A percentile compares a stretch with the other conserved stretches of the same genome.
phyloP scores from a whole-genome alignment of 208 protist species.

The Balamuthia mandrillaris region DNA sequence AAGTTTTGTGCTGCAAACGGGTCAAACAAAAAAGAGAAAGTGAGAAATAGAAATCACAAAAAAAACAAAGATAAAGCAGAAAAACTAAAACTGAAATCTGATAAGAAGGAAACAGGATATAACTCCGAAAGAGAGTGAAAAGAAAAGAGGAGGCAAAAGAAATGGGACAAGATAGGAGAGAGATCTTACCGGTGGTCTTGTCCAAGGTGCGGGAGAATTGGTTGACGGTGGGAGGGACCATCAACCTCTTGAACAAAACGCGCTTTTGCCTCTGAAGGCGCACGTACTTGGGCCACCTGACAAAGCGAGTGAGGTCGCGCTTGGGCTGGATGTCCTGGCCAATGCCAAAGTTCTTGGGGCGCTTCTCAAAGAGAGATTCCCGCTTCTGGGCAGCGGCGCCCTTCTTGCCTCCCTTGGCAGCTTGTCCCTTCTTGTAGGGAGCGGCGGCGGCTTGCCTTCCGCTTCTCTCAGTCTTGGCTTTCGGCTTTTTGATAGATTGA shows the following conservation, averaged over 20 bases:
- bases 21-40: background rate
- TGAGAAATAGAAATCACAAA: background rate
- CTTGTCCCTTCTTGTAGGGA: too few relatives aligned
- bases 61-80: too few relatives aligned
- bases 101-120: background rate
- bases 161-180: background rate
- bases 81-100: background rate
- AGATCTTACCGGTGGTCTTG: conserved; percentile 66
- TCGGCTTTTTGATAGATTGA: background rate
- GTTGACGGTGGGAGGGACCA: conserved; percentile 90
- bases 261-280: conserved; percentile 95
- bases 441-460: background rate
- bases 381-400: background rate
- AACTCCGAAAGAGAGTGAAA: background rate
- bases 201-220: conserved; percentile 85
- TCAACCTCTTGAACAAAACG: conserved; percentile 95
- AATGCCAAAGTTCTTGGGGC: conserved; percentile 76
- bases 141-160: background rate
- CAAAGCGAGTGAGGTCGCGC: conserved; percentile 93
- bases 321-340: conserved; percentile 88
- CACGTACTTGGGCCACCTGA: conserved; percentile 98
- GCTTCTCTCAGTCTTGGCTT: background rate
- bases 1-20: conserved; percentile 58
- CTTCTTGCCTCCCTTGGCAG: background rate
- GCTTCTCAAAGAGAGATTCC: conserved; percentile 37